Evolutionary conservation across 2,329 filamentous ascomycete genomes (phyloP), one percentile per base, ranked within the genome.

Genomic region (Fusarium haematococcum): DNA sequence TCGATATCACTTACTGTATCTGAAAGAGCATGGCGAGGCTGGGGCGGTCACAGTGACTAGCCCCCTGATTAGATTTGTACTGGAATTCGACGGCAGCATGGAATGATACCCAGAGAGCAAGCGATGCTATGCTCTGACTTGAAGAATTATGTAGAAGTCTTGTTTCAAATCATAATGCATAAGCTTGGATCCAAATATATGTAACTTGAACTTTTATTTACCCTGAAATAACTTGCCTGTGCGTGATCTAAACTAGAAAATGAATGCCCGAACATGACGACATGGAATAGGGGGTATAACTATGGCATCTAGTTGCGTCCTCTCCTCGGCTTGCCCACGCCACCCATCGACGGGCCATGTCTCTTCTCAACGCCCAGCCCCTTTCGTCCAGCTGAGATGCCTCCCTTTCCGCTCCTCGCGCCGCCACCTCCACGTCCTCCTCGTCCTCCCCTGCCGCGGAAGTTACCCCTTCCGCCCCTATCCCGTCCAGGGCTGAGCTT

Each of bases 281-380:
- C 68, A 68, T 77, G 66, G 73, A 79, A 75, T 70, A 75, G 64
- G 77, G 56, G 77, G 56, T 79, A 78, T 79, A 79, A 77, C 65
- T 72, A 71, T 71, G 75, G 69, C 71, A 69, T 72, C 70, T 78
- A 81, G 71, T 79, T 81, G 70, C 80, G 77, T 64, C 81, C 80
- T 74, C 80, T 79, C 71, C 76, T 79, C 18, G 82, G 80, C 79
- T 88, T 88, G 62, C 81, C 84, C n/a, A 87, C 82, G 61, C 84
- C 83, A 13, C 79, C 80, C 1, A 58, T 58, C 35, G 82, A 80
- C 41, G 83, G 76, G 6, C 85, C 86, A 57, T 84, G 83, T 74
- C 82, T 83, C 82, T 87, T 88, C 45, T 87, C 86, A 62, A 85
- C 84, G 16, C 88, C 88, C 52, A 90, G 80, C 0, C 88, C 87